These are phyloP conservation scores for Excoecaria agallocha DNA, from an alignment of 345 rosid species.

Conservation along the genomic window DNA sequence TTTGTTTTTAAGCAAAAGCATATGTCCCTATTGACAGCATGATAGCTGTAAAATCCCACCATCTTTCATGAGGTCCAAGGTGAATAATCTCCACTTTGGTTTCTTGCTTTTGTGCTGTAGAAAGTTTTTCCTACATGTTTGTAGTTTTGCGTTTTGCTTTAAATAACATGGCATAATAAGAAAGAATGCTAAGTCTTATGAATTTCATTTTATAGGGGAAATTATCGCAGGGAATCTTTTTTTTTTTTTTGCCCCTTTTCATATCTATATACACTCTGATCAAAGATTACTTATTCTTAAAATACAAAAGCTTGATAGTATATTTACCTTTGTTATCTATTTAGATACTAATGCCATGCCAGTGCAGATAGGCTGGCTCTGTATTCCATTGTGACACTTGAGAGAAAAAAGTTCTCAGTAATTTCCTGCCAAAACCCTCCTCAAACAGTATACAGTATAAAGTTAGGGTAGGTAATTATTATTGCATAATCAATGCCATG, in stretches of 20 bases:
- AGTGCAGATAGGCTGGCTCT: not conserved
- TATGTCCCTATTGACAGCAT: not conserved
- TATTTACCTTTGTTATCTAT: not conserved
- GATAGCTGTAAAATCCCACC: not conserved
- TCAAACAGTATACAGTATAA: not conserved
- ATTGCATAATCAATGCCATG: not conserved
- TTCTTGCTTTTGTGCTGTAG: not conserved
- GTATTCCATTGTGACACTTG: not conserved
- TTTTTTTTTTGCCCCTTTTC: not conserved
- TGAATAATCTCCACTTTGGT: too few species aligned
- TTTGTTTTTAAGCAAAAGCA: not conserved
- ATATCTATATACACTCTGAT: not conserved
- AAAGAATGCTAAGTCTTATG: too few species aligned
- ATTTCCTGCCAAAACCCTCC: not conserved
- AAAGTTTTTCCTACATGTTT: not conserved
- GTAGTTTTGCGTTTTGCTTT: not conserved
- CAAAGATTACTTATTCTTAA: too few species aligned
- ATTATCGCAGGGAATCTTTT: not conserved
- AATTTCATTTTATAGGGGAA: not conserved
- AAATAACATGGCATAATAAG: not conserved
- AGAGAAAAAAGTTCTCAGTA: not conserved
- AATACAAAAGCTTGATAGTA: too few species aligned
- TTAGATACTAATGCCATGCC: not conserved
- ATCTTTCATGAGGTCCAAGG: not conserved
- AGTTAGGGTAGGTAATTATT: not conserved